Base-by-base conservation (phyloP, 2,329 filamentous ascomycete genomes). In the Pseudogymnoascus sp. region DNA sequence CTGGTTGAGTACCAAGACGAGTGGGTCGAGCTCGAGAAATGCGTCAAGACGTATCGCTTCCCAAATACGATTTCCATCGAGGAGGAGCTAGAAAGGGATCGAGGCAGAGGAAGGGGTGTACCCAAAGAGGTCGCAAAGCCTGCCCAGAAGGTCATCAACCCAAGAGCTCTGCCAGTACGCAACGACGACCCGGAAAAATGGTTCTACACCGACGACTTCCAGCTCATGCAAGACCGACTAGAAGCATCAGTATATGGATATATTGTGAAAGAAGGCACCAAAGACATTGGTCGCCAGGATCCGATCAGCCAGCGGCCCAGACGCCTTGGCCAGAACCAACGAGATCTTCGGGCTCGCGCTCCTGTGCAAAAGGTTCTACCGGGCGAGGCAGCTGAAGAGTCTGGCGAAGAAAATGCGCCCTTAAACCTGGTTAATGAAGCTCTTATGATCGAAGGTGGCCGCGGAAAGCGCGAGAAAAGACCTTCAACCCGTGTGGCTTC, bases 181-280 rank as follows among this genome's bases (percentile, higher is more conserved):
- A 60, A 41, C 31, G 59, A 60, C 33, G 59, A 60, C 24, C 59
- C 59, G 1, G 38, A 38, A 26, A 60, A 60, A 11, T 60, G 59
- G 59, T 60, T 60, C 38, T 60, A 60, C 59, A 60, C 59, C 7
- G 59, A 61, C 12, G 50, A 62, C 7, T 62, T 37, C 31, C 28
- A 60, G 61, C 43, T 28, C 3, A 60, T 35, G 61, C 81, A 88
- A 70, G 84, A 87, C 73, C 78, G 78, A 62, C 77, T 85, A 65
- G 82, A 84, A 79, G 84, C 85, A 6, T 78, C 82, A 65, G 78
- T 80, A 1, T 88, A 87, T 68, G 81, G 82, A 14, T 86, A 87
- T 68, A 82, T 85, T 65, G 84, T 86, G 67, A 84, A 87, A 67
- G 78, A 81, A 8, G 81, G 84, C 61, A 79, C 81, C 2, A 79